Conservation (phyloP, 2,329 filamentous ascomycete genomes). For the Beauveria australis region DNA sequence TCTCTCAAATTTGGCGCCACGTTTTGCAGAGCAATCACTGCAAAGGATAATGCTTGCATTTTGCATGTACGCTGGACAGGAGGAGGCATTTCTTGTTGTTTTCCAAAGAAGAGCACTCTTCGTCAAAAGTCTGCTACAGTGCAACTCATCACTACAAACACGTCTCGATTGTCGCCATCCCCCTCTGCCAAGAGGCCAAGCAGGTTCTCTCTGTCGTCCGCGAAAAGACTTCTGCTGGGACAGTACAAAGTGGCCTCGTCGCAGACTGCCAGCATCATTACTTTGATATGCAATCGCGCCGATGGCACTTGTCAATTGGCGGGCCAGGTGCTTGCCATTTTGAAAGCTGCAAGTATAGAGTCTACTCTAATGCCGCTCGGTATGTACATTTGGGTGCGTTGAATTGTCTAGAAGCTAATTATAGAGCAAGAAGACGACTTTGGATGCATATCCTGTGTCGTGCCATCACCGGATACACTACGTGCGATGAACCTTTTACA, state of each 20-base stretch:
- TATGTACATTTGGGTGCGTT: neutral
- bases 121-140: neutral
- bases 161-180: neutral
- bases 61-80: neutral
- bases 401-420: neutral
- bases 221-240: neutral
- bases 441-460: neutral
- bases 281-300: neutral
- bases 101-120: neutral
- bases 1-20: constrained; percentile 45
- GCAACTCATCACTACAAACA: neutral
- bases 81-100: neutral
- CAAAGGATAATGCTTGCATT: constrained; percentile 93
- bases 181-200: neutral
- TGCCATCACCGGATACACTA: neutral
- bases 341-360: neutral
- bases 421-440: neutral
- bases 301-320: neutral
- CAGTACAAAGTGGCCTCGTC: constrained; percentile 21
- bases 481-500: neutral
- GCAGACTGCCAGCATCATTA: neutral
- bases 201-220: neutral
- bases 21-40: constrained; percentile 69
- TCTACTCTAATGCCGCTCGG: neutral
- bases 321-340: neutral